A percentile compares a stretch with the other conserved stretches of the same genome.
Conservation (phyloP, 2,329 filamentous ascomycete species). For the Colletotrichum phormii region DNA sequence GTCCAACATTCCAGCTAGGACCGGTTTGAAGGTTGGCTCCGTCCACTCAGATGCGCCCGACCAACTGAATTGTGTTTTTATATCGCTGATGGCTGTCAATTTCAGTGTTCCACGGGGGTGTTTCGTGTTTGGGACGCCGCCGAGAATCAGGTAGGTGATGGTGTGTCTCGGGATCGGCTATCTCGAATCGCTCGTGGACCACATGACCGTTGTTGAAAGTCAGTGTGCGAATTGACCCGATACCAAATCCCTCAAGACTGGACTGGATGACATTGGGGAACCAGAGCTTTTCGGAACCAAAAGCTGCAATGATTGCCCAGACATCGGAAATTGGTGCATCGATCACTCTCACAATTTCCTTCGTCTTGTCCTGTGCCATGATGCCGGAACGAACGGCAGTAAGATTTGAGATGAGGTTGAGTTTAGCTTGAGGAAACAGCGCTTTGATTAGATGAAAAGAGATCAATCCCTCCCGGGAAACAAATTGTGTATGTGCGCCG, state of each 20-base stretch:
- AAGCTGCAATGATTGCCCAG: slow-evolving; percentile 22
- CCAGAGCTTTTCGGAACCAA: slow-evolving; percentile 18
- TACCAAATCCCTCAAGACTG: slow-evolving; percentile 16
- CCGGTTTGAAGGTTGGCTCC: slow-evolving; percentile 10
- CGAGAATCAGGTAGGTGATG: slow-evolving; percentile 9
- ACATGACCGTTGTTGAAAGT: slow-evolving; percentile 8
- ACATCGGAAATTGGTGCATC: slow-evolving; percentile 9
- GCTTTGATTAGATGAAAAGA: no score
- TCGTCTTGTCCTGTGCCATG: slow-evolving; percentile 13
- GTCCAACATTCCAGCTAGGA: neutral
- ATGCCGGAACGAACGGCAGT: neutral
- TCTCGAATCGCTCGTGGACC: slow-evolving; percentile 15
- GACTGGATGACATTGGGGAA: slow-evolving; percentile 18
- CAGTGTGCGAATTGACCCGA: slow-evolving; percentile 14
- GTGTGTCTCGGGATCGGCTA: slow-evolving; percentile 14
- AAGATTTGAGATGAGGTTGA: no score
- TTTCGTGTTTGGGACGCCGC: slow-evolving; percentile 8
- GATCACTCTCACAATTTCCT: slow-evolving; percentile 9
- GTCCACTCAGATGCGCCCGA: slow-evolving; percentile 12
- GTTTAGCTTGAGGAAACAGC: no score
- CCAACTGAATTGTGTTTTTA: slow-evolving; percentile 1
- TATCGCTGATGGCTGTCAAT: no score
- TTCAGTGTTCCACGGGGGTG: no score
- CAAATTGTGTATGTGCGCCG: no score
- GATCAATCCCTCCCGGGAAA: no score